Conservation (phyloP, 2,329 filamentous ascomycete species). For the Byssoonygena ceratinophila region DNA sequence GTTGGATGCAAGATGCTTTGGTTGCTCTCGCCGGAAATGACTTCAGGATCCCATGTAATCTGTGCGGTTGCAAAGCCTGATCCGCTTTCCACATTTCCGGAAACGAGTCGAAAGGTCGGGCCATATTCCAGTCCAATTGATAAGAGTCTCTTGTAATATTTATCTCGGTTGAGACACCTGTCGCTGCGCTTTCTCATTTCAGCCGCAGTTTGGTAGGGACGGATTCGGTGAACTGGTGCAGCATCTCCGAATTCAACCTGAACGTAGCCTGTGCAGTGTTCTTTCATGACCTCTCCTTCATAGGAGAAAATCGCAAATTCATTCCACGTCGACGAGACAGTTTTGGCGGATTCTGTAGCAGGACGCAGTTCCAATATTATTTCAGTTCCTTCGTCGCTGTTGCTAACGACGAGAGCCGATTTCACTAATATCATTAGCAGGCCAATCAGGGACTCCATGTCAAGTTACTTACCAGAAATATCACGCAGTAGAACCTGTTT, state of each 20-base stretch:
- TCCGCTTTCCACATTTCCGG: conserved; percentile 18
- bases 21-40: conserved; percentile 8
- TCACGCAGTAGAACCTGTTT: not conserved
- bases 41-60: conserved; percentile 15
- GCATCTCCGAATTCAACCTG: conserved; percentile 17
- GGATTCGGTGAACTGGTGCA: conserved; percentile 11
- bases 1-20: conserved; percentile 19
- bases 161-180: conserved; percentile 11
- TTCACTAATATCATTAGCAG: conserved; percentile 12
- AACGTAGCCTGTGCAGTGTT: conserved; percentile 21
- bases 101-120: conserved; percentile 18
- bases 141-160: conserved; percentile 18
- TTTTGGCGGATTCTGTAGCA: conserved; percentile 13
- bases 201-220: conserved; percentile 8
- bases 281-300: conserved; percentile 13
- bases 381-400: conserved; percentile 19
- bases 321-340: conserved; percentile 18
- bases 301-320: conserved; percentile 20
- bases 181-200: conserved; percentile 16
- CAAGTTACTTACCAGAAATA: not conserved
- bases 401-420: conserved; percentile 17
- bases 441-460: not conserved
- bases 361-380: conserved; percentile 19
- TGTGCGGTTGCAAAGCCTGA: conserved; percentile 19
- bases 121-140: conserved; percentile 20